A percentile compares a stretch with the other conserved stretches of the same genome.
Evolutionary conservation across 441 rosid species (phyloP).

Genomic region (Gossypium lobatum): DNA sequence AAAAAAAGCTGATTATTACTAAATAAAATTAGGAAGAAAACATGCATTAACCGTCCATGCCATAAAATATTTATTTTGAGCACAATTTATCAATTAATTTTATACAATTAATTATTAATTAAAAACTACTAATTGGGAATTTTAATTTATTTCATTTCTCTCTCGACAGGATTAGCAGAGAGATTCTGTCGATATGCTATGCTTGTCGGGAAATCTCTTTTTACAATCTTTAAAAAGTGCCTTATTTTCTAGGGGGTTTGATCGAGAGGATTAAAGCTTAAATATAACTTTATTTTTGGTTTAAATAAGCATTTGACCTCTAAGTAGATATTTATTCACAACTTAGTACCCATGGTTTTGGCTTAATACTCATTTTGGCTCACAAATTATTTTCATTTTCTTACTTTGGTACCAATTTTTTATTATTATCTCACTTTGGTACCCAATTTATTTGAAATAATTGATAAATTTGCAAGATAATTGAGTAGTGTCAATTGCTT

Average conservation of each 20-base stretch:
- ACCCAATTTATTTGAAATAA: no score
- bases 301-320: no score
- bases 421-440: no score
- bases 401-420: no score
- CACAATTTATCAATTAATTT: background rate
- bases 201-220: conserved; percentile 18
- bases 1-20: background rate
- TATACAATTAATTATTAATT: background rate
- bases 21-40: background rate
- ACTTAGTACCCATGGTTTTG: no score
- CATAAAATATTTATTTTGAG: background rate
- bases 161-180: conserved; percentile 17
- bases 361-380: no score
- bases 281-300: no score
- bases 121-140: background rate
- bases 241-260: background rate
- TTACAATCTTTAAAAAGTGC: background rate
- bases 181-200: conserved; percentile 9
- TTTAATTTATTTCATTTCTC: background rate
- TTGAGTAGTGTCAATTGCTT: no score
- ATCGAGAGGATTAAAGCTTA: background rate
- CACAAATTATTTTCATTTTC: no score
- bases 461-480: no score
- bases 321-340: no score
- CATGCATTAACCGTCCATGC: background rate